phyloP scores from a whole-genome alignment of 2,329 filamentous ascomycete genomes.

The Botryotinia globosa region DNA sequence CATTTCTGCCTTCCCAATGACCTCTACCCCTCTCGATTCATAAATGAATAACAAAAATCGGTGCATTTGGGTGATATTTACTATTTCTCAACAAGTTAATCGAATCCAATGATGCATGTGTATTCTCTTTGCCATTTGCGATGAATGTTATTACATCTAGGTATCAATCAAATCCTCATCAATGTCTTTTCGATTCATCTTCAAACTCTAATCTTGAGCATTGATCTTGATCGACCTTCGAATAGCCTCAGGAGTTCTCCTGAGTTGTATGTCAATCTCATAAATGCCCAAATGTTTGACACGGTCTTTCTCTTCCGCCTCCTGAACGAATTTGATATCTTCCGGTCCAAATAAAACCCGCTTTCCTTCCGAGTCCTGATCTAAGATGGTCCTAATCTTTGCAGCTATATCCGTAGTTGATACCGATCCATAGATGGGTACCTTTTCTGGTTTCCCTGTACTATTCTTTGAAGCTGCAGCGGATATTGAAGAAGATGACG shows the following conservation, averaged over 20 bases:
- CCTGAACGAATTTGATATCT: slow-evolving; percentile 49
- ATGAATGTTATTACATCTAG: slow-evolving; percentile 25
- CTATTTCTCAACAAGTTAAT: neutral
- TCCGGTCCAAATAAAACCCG: slow-evolving; percentile 48
- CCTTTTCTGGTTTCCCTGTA: slow-evolving; percentile 27
- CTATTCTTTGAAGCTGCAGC: slow-evolving; percentile 39
- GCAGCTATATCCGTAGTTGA: slow-evolving; percentile 51
- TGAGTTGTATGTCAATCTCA: slow-evolving; percentile 49
- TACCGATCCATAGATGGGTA: slow-evolving; percentile 50
- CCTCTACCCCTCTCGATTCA: neutral
- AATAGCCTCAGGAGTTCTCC: slow-evolving; percentile 45
- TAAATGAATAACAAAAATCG: neutral
- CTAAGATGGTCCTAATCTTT: slow-evolving; percentile 48
- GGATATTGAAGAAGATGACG: slow-evolving; percentile 31
- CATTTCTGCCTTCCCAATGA: neutral
- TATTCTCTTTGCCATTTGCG: neutral
- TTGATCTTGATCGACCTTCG: slow-evolving; percentile 44
- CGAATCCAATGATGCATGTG: neutral
- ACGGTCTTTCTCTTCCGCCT: slow-evolving; percentile 41
- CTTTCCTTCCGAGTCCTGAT: slow-evolving; percentile 50
- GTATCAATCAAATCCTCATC: neutral
- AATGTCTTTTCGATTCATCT: neutral
- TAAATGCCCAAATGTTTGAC: slow-evolving; percentile 54
- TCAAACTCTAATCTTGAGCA: slow-evolving; percentile 38
- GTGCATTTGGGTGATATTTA: neutral